A percentile compares a stretch with the other conserved stretches of the same genome.
Evolutionary conservation across 2,329 filamentous ascomycete genomes (phyloP).

Genomic region (Alternaria conjuncta): DNA sequence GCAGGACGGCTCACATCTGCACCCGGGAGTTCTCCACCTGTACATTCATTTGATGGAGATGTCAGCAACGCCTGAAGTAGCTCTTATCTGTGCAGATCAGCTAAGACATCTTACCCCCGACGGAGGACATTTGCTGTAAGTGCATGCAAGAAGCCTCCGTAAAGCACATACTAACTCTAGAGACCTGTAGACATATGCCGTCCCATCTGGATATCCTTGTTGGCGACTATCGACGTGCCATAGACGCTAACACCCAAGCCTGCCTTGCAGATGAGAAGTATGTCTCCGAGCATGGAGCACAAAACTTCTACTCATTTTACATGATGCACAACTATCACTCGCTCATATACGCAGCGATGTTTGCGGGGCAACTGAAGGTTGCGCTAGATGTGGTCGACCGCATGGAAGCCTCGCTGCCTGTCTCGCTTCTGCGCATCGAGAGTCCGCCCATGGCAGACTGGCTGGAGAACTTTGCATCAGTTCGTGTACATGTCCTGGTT

Average conservation of each 20-base stretch:
- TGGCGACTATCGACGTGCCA: conserved; percentile 72
- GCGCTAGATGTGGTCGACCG: conserved; percentile 66
- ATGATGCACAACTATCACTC: conserved; percentile 78
- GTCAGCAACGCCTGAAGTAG: conserved; percentile 70
- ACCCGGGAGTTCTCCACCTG: conserved; percentile 75
- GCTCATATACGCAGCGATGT: conserved; percentile 78
- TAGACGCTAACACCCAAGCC: conserved; percentile 70
- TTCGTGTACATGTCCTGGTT: conserved; percentile 72
- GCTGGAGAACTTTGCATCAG: conserved; percentile 73
- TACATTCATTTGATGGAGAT: conserved; percentile 83
- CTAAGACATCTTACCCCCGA: conserved; percentile 72
- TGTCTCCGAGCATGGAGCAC: conserved; percentile 62
- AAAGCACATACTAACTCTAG: neutral
- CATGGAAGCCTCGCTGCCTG: conserved; percentile 68
- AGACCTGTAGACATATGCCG: conserved; percentile 67
- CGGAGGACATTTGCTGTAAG: conserved; percentile 66
- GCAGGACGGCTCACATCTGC: conserved; percentile 57
- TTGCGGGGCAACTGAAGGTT: conserved; percentile 68
- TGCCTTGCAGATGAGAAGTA: conserved; percentile 73
- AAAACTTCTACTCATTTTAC: conserved; percentile 80
- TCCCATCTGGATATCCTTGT: conserved; percentile 76
- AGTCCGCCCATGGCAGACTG: conserved; percentile 78
- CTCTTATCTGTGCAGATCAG: conserved; percentile 65
- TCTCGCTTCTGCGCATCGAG: conserved; percentile 67
- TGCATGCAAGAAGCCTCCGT: neutral